Percentiles rank a stretch among this genome's conserved stretches.
Evolutionary conservation across 129 eudicot genomes (phyloP).

Genomic region (Artemisia annua): DNA sequence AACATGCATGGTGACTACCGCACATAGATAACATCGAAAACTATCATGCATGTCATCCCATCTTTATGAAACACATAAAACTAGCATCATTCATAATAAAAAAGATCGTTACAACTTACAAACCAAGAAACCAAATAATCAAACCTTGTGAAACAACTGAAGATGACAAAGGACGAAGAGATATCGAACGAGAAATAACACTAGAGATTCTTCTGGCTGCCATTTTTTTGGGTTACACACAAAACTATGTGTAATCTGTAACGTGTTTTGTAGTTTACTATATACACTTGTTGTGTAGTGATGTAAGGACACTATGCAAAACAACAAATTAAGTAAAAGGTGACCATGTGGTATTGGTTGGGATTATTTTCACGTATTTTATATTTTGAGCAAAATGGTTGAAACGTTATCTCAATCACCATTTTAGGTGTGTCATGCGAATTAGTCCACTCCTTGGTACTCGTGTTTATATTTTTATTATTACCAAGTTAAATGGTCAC

Average conservation of each 20-base stretch:
- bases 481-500: no score
- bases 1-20: not conserved
- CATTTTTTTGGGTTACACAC: constrained; percentile 23
- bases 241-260: no score
- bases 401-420: constrained; percentile 22
- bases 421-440: constrained; percentile 28
- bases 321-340: not conserved
- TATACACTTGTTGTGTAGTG: not conserved
- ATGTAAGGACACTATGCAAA: constrained; percentile 7
- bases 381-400: constrained; percentile 1
- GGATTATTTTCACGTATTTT: constrained; percentile 11
- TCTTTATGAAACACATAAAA: constrained; percentile 23
- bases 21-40: constrained; percentile 4
- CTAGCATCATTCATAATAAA: not conserved
- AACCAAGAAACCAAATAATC: not conserved
- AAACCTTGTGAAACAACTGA: constrained; percentile 26
- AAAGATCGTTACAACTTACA: constrained; percentile 13
- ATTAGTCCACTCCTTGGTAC: constrained; percentile 4
- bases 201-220: constrained; percentile 41
- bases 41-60: not conserved
- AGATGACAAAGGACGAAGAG: constrained; percentile 28
- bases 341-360: constrained; percentile 31
- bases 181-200: constrained; percentile 24
- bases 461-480: not conserved
- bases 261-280: no score